A percentile compares a stretch with the other conserved stretches of the same genome.
phyloP scores from a whole-genome alignment of 176 grass and related monocot genomes.

The Triticum turgidum region DNA sequence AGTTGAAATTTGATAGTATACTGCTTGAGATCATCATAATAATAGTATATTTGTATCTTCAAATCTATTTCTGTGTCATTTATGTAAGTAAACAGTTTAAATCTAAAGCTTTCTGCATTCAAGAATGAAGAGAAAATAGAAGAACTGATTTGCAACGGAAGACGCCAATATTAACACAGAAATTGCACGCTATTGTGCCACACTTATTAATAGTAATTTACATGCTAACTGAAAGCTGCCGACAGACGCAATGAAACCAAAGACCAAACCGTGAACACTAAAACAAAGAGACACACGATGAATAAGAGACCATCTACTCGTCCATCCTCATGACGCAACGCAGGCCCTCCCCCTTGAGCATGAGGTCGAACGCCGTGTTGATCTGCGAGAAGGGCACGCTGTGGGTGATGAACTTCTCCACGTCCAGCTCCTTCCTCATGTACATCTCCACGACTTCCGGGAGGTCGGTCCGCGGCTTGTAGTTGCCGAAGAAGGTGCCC shows the following conservation, averaged over 20 bases:
- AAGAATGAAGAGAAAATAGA: no score
- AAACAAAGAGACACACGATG: neutral
- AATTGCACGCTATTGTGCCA: neutral
- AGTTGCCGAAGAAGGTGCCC: conserved; percentile 93
- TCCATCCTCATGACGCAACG: conserved; percentile 88
- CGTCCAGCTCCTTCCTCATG: conserved; percentile 80
- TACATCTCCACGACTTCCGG: conserved; percentile 86
- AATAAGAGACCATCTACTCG: conserved; percentile 9
- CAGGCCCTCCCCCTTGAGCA: conserved; percentile 77
- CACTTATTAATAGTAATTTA: conserved; percentile 35
- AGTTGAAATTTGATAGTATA: no score
- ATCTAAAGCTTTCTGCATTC: no score
- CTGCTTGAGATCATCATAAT: no score
- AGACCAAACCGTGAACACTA: neutral
- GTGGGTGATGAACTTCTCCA: conserved; percentile 98
- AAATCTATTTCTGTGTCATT: no score
- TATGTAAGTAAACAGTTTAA: no score
- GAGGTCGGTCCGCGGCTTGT: conserved; percentile 68
- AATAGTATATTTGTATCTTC: no score
- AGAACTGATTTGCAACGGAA: neutral
- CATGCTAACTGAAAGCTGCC: conserved; percentile 4
- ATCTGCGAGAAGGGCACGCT: conserved; percentile 80
- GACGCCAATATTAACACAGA: neutral
- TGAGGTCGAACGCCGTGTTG: conserved; percentile 89
- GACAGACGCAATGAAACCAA: neutral